Conservation (phyloP, 2,329 filamentous ascomycete genomes). For the Plectosphaerella sp. region DNA sequence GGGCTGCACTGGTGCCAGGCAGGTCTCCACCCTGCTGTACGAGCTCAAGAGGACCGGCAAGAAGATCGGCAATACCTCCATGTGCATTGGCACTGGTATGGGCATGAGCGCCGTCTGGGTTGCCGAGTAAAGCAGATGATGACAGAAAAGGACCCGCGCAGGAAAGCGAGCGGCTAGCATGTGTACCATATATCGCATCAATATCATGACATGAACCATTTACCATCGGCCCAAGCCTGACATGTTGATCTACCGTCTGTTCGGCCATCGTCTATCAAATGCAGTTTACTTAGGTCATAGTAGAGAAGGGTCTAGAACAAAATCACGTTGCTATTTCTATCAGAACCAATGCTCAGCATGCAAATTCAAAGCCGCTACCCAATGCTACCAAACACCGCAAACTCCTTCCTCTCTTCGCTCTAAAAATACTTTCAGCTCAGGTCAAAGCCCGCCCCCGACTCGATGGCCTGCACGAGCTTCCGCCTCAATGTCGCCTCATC, state of each 20-base stretch:
- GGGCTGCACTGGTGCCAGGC: slow-evolving; percentile 88
- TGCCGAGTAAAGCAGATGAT: slow-evolving; percentile 61
- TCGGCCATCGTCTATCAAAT: too few species aligned
- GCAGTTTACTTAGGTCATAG: too few species aligned
- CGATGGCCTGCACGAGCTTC: slow-evolving; percentile 86
- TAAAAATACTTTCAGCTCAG: slow-evolving; percentile 43
- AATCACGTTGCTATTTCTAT: too few species aligned
- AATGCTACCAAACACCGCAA: background rate
- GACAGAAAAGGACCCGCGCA: background rate
- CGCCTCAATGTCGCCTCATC: slow-evolving; percentile 61
- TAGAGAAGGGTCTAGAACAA: too few species aligned
- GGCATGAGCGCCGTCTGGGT: slow-evolving; percentile 97
- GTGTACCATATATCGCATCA: background rate
- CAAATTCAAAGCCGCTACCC: too few species aligned
- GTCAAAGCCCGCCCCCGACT: slow-evolving; percentile 90
- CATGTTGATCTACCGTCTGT: background rate
- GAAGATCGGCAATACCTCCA: slow-evolving; percentile 87
- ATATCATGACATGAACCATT: slow-evolving; percentile 2
- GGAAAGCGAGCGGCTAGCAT: background rate
- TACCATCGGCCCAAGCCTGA: background rate
- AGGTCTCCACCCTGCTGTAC: slow-evolving; percentile 87
- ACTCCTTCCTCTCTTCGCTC: background rate
- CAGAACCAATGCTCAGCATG: too few species aligned
- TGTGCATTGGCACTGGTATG: slow-evolving; percentile 98
- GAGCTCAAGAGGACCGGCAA: slow-evolving; percentile 81